phyloP scores from a whole-genome alignment of 1,139 yeast species.

The Pichia sp. region DNA sequence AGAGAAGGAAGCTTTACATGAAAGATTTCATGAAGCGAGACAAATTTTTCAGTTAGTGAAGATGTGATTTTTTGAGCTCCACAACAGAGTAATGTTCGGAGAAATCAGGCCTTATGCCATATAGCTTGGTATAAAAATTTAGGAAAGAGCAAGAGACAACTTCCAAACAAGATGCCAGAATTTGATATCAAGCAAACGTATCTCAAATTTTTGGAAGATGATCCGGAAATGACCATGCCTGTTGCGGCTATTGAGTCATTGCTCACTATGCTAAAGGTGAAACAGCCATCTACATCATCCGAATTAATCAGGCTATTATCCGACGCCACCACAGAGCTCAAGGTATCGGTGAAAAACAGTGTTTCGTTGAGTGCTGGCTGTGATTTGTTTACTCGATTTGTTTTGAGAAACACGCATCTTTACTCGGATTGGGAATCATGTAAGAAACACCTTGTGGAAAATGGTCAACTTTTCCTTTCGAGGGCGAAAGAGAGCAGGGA shows the following conservation, averaged over 20 bases:
- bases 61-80: background rate
- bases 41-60: background rate
- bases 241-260: slow-evolving; percentile 96
- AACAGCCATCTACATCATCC: slow-evolving; percentile 89
- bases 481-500: slow-evolving; percentile 89
- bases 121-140: too few relatives aligned
- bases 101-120: too few relatives aligned
- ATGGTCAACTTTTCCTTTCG: slow-evolving; percentile 86
- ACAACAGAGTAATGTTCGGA: too few relatives aligned
- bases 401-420: slow-evolving; percentile 78
- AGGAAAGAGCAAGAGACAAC: too few relatives aligned
- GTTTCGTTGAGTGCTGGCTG: slow-evolving; percentile 95
- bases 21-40: slow-evolving; percentile 5
- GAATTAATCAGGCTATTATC: slow-evolving; percentile 81
- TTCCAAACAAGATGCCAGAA: slow-evolving; percentile 23
- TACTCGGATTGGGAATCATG: slow-evolving; percentile 98
- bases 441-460: slow-evolving; percentile 79
- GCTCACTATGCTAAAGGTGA: slow-evolving; percentile 72
- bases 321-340: slow-evolving; percentile 68
- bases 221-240: slow-evolving; percentile 97
- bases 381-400: slow-evolving; percentile 92
- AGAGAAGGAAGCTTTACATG: background rate
- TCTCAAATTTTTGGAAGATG: slow-evolving; percentile 73
- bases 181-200: slow-evolving; percentile 83
- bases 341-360: slow-evolving; percentile 79